These are phyloP conservation scores for Podospora pseudocomata DNA, from an alignment of 495 filamentous ascomycete species.

Conservation along the genomic window DNA sequence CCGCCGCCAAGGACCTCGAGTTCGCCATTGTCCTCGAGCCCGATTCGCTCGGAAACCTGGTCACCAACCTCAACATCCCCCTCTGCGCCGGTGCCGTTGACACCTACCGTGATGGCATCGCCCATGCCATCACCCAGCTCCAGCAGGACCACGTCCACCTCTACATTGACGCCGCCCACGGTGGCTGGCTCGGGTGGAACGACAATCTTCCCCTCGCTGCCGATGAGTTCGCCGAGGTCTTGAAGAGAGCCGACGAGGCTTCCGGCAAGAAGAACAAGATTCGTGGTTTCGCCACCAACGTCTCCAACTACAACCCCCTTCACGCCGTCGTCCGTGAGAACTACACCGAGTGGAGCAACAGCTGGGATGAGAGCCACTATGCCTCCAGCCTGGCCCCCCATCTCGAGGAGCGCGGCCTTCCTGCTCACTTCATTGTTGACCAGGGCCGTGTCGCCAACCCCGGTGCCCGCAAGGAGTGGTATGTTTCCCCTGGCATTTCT, in stretches of 20 bases:
- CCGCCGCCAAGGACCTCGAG: conserved; percentile 28
- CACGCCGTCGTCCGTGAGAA: conserved; percentile 29
- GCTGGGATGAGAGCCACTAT: conserved; percentile 63
- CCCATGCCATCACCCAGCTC: conserved; percentile 54
- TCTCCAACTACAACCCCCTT: conserved; percentile 71
- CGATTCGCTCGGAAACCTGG: conserved; percentile 60
- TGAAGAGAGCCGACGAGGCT: conserved; percentile 48
- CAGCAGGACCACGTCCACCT: conserved; percentile 58
- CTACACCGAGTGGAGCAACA: conserved; percentile 44
- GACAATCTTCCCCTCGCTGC: conserved; percentile 63
- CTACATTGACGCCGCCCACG: conserved; percentile 61
- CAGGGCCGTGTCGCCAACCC: conserved; percentile 46
- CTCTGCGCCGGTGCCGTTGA: conserved; percentile 55
- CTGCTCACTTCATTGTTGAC: conserved; percentile 60
- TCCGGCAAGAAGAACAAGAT: conserved; percentile 36
- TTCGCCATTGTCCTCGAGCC: conserved; percentile 52
- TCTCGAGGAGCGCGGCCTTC: conserved; percentile 54
- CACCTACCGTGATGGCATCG: conserved; percentile 49
- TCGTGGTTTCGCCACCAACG: conserved; percentile 70
- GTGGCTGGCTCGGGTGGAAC: conserved; percentile 76
- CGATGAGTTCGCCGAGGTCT: conserved; percentile 49
- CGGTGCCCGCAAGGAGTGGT: conserved; percentile 56
- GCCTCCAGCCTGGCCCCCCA: conserved; percentile 60
- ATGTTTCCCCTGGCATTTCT: background rate
- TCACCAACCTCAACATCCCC: conserved; percentile 54